Base-by-base conservation (phyloP, 441 rosid genomes). In the Capsella rubella region DNA sequence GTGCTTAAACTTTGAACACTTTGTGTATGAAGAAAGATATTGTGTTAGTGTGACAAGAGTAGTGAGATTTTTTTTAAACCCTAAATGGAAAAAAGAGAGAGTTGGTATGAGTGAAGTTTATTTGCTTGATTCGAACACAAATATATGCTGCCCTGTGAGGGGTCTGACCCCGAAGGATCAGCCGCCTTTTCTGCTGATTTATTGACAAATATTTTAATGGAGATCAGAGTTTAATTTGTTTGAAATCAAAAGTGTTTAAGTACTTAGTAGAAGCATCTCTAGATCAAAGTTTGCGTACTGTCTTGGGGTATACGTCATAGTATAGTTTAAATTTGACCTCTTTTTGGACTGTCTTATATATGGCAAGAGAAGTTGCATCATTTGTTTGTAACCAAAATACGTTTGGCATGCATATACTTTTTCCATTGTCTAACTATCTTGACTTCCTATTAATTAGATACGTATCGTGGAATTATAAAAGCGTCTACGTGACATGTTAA, bases 141-240 rank as follows among this genome's bases (percentile, higher is more conserved):
- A 85, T 86, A 82, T 82, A 85, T 92, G 93, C 85, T 81, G 75
- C 84, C 86, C 77, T 73, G 53, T 54, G 51, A 86, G 90, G 92
- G 90, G 74, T 82, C 84, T 87, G 83, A 61, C 81, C 45, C 93
- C 95, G 95, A 84, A 88, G 87, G 84, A 82, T 88, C 82, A 85
- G 97, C 97, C 95, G 91, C 78, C 91, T 77, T 90, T 90, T 83
- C 81, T 70, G 97, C 88, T 85, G 78, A 84, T n/a, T 59, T 70
- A 21, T 21, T 9, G 10, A 46, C 3, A 15, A n/a, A 7, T 43
- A 43, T 14, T 14, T 43, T 43, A 13, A 4, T 43, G 15, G 3
- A 43, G 7, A 16, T 16, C 18, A 45, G 21, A 8, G 25, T 21
- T 21, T 21, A 47, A 25, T 15, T 46, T 47, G 11, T 47, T 16